These are phyloP conservation scores for Cercospora canescens DNA, from an alignment of 2,329 filamentous ascomycete genomes.

Conservation along the genomic window DNA sequence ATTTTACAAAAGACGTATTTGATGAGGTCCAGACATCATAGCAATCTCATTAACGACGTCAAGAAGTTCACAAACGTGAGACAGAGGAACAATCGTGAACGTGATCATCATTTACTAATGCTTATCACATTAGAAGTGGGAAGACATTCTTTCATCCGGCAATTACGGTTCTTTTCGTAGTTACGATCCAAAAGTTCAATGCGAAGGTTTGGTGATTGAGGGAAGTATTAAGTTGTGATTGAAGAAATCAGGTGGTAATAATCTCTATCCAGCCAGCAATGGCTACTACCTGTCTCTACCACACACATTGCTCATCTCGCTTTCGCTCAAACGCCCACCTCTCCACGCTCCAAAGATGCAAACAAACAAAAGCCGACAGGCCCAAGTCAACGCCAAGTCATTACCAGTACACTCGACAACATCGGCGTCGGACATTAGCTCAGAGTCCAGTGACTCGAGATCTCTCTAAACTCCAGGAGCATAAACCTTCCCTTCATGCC, in stretches of 20 bases:
- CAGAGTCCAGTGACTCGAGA: not conserved
- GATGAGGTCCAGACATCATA: too few relatives aligned
- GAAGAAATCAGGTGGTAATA: not conserved
- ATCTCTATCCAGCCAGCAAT: not conserved
- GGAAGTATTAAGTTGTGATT: too few relatives aligned
- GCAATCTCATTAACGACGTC: too few relatives aligned
- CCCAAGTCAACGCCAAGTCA: not conserved
- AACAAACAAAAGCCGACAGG: not conserved
- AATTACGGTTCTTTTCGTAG: too few relatives aligned
- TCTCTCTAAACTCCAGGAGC: constrained; percentile 11
- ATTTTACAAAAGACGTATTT: too few relatives aligned
- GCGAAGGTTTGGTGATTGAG: too few relatives aligned
- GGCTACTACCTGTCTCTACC: not conserved
- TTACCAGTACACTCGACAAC: not conserved
- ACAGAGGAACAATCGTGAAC: too few relatives aligned
- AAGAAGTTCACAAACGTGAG: too few relatives aligned
- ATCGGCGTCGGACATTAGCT: not conserved
- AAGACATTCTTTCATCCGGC: too few relatives aligned
- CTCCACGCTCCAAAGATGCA: not conserved
- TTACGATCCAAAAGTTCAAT: too few relatives aligned
- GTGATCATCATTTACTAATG: too few relatives aligned
- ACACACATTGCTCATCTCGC: not conserved
- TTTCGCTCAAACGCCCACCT: not conserved
- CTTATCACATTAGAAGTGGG: too few relatives aligned
- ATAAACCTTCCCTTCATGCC: constrained; percentile 14